These are phyloP conservation scores for Claviceps sp. DNA, from an alignment of 2,329 filamentous ascomycete species.

Conservation along the genomic window DNA sequence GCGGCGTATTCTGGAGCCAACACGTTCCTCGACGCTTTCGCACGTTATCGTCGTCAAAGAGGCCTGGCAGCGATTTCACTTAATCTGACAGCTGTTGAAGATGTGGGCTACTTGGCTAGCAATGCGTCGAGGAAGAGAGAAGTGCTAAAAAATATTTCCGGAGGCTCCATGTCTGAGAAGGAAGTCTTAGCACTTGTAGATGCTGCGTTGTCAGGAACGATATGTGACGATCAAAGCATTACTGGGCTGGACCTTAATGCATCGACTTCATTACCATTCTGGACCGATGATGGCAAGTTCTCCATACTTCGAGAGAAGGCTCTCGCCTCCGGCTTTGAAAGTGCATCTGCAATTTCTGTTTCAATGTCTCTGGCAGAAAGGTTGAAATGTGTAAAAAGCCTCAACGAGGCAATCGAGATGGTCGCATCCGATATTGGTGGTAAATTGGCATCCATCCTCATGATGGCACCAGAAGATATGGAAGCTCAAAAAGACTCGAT, in stretches of 20 bases:
- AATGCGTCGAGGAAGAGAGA: slow-evolving; percentile 29
- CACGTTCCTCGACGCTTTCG: slow-evolving; percentile 24
- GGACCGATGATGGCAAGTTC: slow-evolving; percentile 41
- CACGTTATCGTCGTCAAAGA: slow-evolving; percentile 23
- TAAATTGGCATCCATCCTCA: slow-evolving; percentile 23
- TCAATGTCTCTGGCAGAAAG: slow-evolving; percentile 9
- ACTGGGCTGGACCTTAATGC: slow-evolving; percentile 36
- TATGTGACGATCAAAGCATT: slow-evolving; percentile 32
- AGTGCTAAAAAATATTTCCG: slow-evolving; percentile 33
- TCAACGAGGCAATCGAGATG: slow-evolving; percentile 14
- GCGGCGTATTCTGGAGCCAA: slow-evolving; percentile 40
- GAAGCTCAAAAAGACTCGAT: slow-evolving; percentile 9
- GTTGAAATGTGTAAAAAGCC: slow-evolving; percentile 5
- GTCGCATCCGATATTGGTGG: slow-evolving; percentile 11
- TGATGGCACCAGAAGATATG: slow-evolving; percentile 14
- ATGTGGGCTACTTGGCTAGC: slow-evolving; percentile 30
- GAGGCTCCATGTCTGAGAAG: slow-evolving; percentile 35
- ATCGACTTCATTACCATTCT: slow-evolving; percentile 29
- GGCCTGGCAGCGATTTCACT: slow-evolving; percentile 33
- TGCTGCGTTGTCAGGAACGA: slow-evolving; percentile 32
- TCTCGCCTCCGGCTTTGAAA: slow-evolving; percentile 8
- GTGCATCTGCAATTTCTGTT: slow-evolving; percentile 1
- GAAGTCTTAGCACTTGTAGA: slow-evolving; percentile 42
- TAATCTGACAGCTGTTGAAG: slow-evolving; percentile 37
- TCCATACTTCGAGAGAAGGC: slow-evolving; percentile 29